Percentiles rank a stretch among this genome's conserved stretches.
phyloP scores from a whole-genome alignment of 2,329 filamentous ascomycete species.

The Cryphonectria japonica region DNA sequence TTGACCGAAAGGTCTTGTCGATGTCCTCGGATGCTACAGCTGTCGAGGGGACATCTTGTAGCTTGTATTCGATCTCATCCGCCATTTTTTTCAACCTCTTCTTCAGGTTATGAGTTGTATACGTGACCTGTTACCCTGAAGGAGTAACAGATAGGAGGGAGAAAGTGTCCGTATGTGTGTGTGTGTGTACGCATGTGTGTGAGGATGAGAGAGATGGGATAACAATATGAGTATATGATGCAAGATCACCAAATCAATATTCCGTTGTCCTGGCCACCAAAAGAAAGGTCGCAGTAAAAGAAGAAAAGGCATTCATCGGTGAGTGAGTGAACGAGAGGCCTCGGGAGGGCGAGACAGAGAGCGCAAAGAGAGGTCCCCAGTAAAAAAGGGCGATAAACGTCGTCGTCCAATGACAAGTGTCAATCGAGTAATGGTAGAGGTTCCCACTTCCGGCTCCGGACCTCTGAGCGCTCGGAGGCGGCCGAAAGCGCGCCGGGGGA shows the following conservation, averaged over 20 bases:
- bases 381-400: slow-evolving; percentile 22
- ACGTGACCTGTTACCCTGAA: not conserved
- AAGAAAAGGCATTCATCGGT: not conserved
- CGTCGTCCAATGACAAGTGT: slow-evolving; percentile 23
- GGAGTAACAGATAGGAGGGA: not conserved
- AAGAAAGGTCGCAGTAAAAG: not conserved
- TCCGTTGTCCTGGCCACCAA: no score
- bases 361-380: no score
- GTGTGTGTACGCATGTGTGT: no score
- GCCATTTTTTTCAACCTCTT: slow-evolving; percentile 32
- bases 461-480: slow-evolving; percentile 17
- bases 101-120: not conserved
- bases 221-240: not conserved
- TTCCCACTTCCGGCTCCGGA: slow-evolving; percentile 18
- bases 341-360: not conserved
- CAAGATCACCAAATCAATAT: not conserved
- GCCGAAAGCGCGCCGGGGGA: slow-evolving; percentile 17
- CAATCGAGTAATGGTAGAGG: slow-evolving; percentile 27
- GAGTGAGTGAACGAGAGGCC: not conserved
- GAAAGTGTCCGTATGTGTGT: no score
- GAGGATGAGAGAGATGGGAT: not conserved
- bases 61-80: slow-evolving; percentile 57
- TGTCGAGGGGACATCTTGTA: slow-evolving; percentile 57
- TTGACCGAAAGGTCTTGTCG: slow-evolving; percentile 64
- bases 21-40: slow-evolving; percentile 57